Conservation (phyloP, 768 basidiomycete species). For the Naganishia vaughanmartiniae region DNA sequence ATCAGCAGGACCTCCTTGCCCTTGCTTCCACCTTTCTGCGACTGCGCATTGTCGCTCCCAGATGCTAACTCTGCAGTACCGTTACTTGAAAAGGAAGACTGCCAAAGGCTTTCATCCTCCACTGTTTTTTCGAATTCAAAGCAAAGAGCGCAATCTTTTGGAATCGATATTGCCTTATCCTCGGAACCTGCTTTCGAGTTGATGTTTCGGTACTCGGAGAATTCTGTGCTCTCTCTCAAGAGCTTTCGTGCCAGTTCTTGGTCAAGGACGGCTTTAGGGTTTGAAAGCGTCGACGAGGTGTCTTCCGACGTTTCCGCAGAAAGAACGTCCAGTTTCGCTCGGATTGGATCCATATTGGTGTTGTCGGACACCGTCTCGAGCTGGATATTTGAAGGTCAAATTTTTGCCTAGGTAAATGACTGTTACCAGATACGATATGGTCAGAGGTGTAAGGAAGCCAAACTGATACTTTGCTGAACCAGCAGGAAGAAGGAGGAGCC, state of each 20-base stretch:
- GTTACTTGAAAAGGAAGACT: not conserved
- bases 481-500: not conserved
- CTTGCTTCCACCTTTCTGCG: not conserved
- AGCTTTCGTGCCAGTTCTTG: not conserved
- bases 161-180: not conserved
- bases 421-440: no score
- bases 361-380: not conserved
- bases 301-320: not conserved
- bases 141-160: slow-evolving; percentile 4
- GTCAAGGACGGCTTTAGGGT: not conserved
- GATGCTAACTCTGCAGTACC: not conserved
- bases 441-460: no score
- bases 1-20: slow-evolving; percentile 10
- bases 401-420: not conserved
- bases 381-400: not conserved
- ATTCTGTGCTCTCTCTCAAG: not conserved
- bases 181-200: not conserved
- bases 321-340: slow-evolving; percentile 10
- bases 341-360: not conserved
- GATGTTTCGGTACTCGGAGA: not conserved
- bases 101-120: slow-evolving; percentile 9
- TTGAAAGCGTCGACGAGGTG: not conserved
- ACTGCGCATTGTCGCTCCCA: not conserved
- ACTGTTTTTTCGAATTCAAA: slow-evolving; percentile 14
- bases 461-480: not conserved